phyloP scores from a whole-genome alignment of 306 rosid species.

The Luffa aegyptiaca region DNA sequence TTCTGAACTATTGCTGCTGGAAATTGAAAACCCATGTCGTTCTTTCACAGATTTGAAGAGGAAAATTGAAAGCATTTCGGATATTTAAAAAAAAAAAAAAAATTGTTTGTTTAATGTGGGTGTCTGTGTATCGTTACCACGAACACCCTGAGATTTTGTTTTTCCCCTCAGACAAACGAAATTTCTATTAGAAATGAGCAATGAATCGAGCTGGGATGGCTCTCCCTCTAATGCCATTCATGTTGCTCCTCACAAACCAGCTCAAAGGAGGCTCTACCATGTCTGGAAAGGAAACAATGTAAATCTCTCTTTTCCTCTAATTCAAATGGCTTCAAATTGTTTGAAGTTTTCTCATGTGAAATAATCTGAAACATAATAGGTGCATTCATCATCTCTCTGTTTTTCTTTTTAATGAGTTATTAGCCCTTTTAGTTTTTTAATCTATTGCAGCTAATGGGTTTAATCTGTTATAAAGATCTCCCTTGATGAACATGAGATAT shows the following conservation, averaged over 20 bases:
- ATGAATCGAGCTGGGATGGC: constrained; percentile 10
- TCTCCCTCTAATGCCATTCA: constrained; percentile 17
- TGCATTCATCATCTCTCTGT: not conserved
- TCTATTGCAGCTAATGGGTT: not conserved
- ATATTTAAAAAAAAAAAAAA: too few species aligned
- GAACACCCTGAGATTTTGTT: constrained; percentile 6
- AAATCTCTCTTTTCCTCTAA: not conserved
- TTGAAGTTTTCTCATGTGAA: not conserved
- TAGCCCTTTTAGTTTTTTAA: not conserved
- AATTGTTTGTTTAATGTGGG: constrained; percentile 5
- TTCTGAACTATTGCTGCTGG: not conserved
- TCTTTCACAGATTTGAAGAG: constrained; percentile 1
- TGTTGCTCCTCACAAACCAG: constrained; percentile 8
- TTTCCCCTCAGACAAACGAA: not conserved
- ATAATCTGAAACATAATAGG: too few species aligned
- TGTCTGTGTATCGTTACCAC: not conserved
- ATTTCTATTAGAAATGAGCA: not conserved
- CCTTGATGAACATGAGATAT: not conserved
- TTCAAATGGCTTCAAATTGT: not conserved
- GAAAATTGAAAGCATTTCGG: not conserved
- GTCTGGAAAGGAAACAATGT: constrained; percentile 21
- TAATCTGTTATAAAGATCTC: not conserved
- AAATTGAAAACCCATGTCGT: constrained; percentile 5
- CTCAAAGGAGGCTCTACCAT: constrained; percentile 13
- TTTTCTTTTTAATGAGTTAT: not conserved